A percentile compares a stretch with the other conserved stretches of the same genome.
Conservation (phyloP, 2,329 filamentous ascomycete genomes). For the Orbilia javanica region DNA sequence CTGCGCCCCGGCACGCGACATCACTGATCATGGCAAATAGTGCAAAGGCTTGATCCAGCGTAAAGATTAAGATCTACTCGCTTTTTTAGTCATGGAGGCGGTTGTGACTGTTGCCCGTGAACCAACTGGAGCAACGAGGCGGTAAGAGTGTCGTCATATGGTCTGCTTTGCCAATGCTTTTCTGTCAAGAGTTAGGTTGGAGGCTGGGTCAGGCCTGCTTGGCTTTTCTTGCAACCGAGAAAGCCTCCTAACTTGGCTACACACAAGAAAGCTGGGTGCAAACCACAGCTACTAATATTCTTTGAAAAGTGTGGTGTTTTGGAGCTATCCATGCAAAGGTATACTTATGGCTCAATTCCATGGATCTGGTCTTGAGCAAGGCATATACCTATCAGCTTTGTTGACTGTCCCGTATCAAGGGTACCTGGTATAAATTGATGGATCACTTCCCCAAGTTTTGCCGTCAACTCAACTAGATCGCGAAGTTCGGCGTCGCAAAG, state of each 20-base stretch:
- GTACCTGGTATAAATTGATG: conserved; percentile 9
- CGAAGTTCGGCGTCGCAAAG: not conserved
- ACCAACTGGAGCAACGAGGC: not conserved
- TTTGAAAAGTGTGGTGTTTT: too few relatives aligned
- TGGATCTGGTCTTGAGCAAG: conserved; percentile 10
- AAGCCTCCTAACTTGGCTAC: not conserved
- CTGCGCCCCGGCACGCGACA: conserved; percentile 17
- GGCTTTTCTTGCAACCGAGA: conserved; percentile 13
- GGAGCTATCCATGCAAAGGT: too few relatives aligned
- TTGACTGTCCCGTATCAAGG: not conserved
- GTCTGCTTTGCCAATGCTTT: conserved; percentile 36
- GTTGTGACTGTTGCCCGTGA: conserved; percentile 44
- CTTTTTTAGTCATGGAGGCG: not conserved
- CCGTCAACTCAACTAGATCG: not conserved
- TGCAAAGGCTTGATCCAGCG: conserved; percentile 2
- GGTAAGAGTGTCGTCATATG: conserved; percentile 45
- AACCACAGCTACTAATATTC: not conserved
- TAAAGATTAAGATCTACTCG: conserved; percentile 18
- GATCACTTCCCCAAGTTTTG: not conserved
- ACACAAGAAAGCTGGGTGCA: not conserved
- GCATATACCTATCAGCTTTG: not conserved
- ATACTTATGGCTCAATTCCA: not conserved
- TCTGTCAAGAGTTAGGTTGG: conserved; percentile 35
- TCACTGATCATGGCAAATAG: conserved; percentile 10
- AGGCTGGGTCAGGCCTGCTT: conserved; percentile 24